Evolutionary conservation across 768 basidiomycete species (phyloP).

Genomic region (Boletus subparvulus): DNA sequence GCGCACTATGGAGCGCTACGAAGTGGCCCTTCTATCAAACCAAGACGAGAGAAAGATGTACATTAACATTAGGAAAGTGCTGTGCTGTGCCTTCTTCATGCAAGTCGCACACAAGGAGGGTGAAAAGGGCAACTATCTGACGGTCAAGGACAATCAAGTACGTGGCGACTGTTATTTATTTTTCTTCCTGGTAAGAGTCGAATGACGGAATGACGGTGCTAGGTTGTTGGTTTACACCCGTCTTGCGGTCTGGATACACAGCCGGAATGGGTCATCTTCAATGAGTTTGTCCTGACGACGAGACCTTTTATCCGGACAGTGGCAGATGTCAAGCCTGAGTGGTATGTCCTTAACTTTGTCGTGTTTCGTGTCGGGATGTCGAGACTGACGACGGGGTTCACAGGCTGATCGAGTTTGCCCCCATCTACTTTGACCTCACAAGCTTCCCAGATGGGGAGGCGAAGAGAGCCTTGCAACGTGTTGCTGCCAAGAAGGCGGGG

Average conservation of each 20-base stretch:
- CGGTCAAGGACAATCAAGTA: slow-evolving; percentile 94
- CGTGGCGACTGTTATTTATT: slow-evolving; percentile 13
- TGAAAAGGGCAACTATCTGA: slow-evolving; percentile 83
- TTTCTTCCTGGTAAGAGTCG: background rate
- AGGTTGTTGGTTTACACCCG: slow-evolving; percentile 53
- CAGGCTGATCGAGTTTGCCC: slow-evolving; percentile 65
- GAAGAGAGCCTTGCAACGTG: slow-evolving; percentile 59
- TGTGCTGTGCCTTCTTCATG: slow-evolving; percentile 97
- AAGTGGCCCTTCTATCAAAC: slow-evolving; percentile 71
- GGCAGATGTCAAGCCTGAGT: slow-evolving; percentile 82
- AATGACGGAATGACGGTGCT: background rate
- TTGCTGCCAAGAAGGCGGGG: slow-evolving; percentile 52
- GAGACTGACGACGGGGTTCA: background rate
- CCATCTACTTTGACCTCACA: slow-evolving; percentile 66
- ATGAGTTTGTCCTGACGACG: slow-evolving; percentile 93
- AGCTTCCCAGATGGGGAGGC: slow-evolving; percentile 70
- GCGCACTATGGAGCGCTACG: slow-evolving; percentile 88
- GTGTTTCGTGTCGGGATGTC: background rate
- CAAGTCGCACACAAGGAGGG: slow-evolving; percentile 95
- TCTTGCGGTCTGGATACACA: slow-evolving; percentile 84
- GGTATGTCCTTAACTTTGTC: slow-evolving; percentile 48
- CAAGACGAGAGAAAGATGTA: slow-evolving; percentile 70
- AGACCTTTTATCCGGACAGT: slow-evolving; percentile 89
- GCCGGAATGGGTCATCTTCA: slow-evolving; percentile 92
- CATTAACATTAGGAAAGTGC: slow-evolving; percentile 72